These are phyloP conservation scores for Boletus reticuloceps DNA, from an alignment of 768 basidiomycete genomes.

Conservation along the genomic window DNA sequence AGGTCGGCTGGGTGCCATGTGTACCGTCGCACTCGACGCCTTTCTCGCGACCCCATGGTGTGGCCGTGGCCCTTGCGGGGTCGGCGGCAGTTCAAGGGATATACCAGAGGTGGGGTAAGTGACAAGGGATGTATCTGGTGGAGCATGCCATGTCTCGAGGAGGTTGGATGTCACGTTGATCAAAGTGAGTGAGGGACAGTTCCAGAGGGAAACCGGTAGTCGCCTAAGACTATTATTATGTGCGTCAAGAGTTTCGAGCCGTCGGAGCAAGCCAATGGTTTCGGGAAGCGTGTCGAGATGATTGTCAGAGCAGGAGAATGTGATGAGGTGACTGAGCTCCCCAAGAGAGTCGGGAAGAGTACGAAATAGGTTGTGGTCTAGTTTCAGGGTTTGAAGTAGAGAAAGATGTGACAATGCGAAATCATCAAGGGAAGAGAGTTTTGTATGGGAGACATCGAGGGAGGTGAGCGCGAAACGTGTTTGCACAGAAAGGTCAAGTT, in stretches of 20 bases:
- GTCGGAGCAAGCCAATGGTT: slow-evolving; percentile 72
- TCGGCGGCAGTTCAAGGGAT: slow-evolving; percentile 19
- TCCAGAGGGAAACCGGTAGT: slow-evolving; percentile 79
- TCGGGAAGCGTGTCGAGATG: slow-evolving; percentile 72
- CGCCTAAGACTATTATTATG: slow-evolving; percentile 88
- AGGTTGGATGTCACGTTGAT: slow-evolving; percentile 92
- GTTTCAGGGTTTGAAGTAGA: slow-evolving; percentile 64
- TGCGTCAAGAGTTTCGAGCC: slow-evolving; percentile 74
- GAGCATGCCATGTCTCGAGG: slow-evolving; percentile 68
- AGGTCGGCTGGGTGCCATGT: slow-evolving; percentile 27
- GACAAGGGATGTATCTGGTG: slow-evolving; percentile 40
- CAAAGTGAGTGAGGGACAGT: slow-evolving; percentile 64
- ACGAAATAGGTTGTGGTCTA: slow-evolving; percentile 87
- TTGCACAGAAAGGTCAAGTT: slow-evolving; percentile 49
- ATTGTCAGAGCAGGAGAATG: slow-evolving; percentile 90
- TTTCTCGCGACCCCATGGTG: slow-evolving; percentile 27
- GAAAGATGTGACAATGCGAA: slow-evolving; percentile 68
- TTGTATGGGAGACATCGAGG: slow-evolving; percentile 85
- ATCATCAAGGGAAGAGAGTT: slow-evolving; percentile 81
- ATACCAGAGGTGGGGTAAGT: slow-evolving; percentile 20
- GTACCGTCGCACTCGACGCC: slow-evolving; percentile 34
- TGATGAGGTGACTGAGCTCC: slow-evolving; percentile 64
- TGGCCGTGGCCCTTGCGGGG: slow-evolving; percentile 13
- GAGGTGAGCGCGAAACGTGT: slow-evolving; percentile 59
- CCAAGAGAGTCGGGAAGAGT: slow-evolving; percentile 82